These are phyloP conservation scores for Gossypium anomalum DNA, from an alignment of 345 rosid species.

Conservation along the genomic window DNA sequence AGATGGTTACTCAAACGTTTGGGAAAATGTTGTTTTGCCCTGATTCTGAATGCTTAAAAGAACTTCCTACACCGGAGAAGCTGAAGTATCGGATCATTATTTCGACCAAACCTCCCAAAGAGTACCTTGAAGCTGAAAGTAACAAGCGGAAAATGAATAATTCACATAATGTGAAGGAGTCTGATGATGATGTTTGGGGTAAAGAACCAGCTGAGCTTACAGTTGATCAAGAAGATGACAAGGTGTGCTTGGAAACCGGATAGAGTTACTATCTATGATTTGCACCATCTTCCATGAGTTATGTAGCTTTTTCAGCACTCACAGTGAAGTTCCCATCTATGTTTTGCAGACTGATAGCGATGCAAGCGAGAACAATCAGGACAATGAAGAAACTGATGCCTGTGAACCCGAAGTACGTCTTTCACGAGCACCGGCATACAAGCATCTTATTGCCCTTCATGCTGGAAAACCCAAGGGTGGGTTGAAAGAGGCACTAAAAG, in stretches of 20 bases:
- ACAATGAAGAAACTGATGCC: background rate
- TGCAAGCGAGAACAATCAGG: background rate
- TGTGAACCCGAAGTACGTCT: background rate
- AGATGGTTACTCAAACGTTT: slow-evolving; percentile 56
- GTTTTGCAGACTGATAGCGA: background rate
- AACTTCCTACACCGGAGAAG: slow-evolving; percentile 70
- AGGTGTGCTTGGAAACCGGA: background rate
- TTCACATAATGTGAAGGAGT: slow-evolving; percentile 34
- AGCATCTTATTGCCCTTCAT: slow-evolving; percentile 50
- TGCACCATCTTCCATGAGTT: background rate
- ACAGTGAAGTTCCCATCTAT: background rate
- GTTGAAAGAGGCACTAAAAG: slow-evolving; percentile 39
- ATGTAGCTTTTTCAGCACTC: background rate
- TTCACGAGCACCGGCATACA: slow-evolving; percentile 29
- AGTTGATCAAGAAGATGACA: slow-evolving; percentile 3
- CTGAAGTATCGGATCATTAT: slow-evolving; percentile 51
- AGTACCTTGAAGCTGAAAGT: slow-evolving; percentile 25
- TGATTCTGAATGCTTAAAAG: slow-evolving; percentile 41
- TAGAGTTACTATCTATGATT: background rate
- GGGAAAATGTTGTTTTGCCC: slow-evolving; percentile 50
- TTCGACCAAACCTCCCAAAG: slow-evolving; percentile 67
- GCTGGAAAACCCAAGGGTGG: slow-evolving; percentile 56
- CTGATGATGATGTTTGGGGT: slow-evolving; percentile 47
- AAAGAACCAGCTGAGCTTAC: background rate
- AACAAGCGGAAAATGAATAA: slow-evolving; percentile 18